Base-by-base conservation (phyloP, 108 stramenopile genomes). In the Pseudonitzschia multistriata region DNA sequence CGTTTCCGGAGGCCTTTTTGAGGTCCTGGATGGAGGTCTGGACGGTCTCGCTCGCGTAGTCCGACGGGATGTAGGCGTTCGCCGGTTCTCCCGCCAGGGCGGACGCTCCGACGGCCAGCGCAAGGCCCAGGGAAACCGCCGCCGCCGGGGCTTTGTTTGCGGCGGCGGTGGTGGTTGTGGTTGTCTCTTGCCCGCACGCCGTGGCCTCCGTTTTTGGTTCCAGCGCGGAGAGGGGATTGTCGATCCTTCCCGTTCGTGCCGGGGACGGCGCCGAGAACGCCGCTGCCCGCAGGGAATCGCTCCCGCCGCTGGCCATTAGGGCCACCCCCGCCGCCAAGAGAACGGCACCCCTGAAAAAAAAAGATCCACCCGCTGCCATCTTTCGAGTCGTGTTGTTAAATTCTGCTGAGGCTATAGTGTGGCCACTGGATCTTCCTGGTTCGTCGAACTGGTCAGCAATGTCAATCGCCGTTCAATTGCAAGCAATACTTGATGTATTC, bases 11-110 rank as follows among this genome's bases (percentile, higher is more conserved):
- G 14, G 80, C 60, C 28, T 71, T 42, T 65, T 87, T 71, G 25
- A 93, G 55, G 3, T 62, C 45, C 25, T 74, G 35, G 2, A 92
- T 68, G 33, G 77, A 83, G 27, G 49, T 52, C 49, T 83, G 75
- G 0, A 92, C 91, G 0, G 88, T 86, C 42, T 92, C 88, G 53
- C 80, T 82, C 19, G 88, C 91, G 53, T 85, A 87, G 63, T 85
- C 85, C 19, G 62, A 66, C n/a, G 76, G 73, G 19, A 79, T 78
- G 70, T 84, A 87, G 57, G 89, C 85, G 19, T 70, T 13, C 25
- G 81, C 81, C 25, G 74, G 64, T 13, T 19, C 19, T 55, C 66
- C 19, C 33, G 68, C 59, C 13, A 54, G 11, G 10, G 73, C 29
- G 0, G 24, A 5, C 28, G 39, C 33, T 8, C 55, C 25, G 21